Evolutionary conservation across 1,284 basidiomycete species (phyloP).

Genomic region (Ustilago bromivora): DNA sequence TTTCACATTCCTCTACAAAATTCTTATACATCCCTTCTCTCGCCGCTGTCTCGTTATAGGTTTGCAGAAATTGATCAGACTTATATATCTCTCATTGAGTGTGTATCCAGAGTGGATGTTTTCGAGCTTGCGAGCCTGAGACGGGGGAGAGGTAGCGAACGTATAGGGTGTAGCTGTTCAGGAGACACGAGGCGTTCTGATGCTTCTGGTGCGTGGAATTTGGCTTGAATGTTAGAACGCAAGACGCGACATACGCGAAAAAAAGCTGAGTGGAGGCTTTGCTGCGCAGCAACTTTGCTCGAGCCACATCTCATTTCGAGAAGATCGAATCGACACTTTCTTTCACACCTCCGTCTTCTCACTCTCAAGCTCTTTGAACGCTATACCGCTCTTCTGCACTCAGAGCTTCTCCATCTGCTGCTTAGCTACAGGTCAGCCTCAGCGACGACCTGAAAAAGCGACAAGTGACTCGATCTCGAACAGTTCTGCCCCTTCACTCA

Average conservation of each 20-base stretch:
- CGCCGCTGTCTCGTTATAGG: too few relatives aligned
- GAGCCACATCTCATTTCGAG: conserved; percentile 18
- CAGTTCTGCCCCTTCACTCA: neutral
- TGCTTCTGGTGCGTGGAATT: too few relatives aligned
- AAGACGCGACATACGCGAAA: neutral
- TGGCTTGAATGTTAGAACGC: neutral
- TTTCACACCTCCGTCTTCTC: conserved; percentile 2
- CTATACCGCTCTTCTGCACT: neutral
- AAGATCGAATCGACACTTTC: neutral
- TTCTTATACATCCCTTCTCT: too few relatives aligned
- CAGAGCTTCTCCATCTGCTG: too few relatives aligned
- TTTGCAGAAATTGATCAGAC: too few relatives aligned
- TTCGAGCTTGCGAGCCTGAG: too few relatives aligned
- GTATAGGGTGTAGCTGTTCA: too few relatives aligned
- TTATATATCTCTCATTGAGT: too few relatives aligned
- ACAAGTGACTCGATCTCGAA: neutral
- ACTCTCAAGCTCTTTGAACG: neutral
- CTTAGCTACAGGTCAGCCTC: neutral
- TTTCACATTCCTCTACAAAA: neutral
- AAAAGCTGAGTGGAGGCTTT: conserved; percentile 12
- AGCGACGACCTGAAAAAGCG: neutral
- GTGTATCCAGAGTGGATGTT: too few relatives aligned
- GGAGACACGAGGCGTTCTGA: too few relatives aligned
- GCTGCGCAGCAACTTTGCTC: conserved; percentile 25
- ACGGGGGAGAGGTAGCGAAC: too few relatives aligned